phyloP scores from a whole-genome alignment of 2,329 filamentous ascomycete species.

The Fragosphaeria purpurea region DNA sequence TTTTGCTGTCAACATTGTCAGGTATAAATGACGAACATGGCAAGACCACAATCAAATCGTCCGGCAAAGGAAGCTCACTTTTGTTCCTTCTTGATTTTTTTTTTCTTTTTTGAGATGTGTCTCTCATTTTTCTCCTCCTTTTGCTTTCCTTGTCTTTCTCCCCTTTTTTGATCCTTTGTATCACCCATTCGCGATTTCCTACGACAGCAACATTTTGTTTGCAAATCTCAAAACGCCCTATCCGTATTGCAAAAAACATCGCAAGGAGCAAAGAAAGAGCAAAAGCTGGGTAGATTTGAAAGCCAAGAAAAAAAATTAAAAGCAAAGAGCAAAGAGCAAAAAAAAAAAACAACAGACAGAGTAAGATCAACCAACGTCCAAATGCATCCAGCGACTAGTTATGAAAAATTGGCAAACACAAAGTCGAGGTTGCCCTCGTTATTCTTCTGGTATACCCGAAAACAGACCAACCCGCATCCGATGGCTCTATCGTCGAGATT shows the following conservation, averaged over 20 bases:
- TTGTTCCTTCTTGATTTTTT: too few relatives aligned
- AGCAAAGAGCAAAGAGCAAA: slow-evolving; percentile 2
- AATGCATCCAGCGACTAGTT: neutral
- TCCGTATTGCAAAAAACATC: neutral
- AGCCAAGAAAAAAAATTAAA: neutral
- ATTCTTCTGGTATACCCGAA: slow-evolving; percentile 56
- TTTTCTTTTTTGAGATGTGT: too few relatives aligned
- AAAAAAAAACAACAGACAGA: neutral
- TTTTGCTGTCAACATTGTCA: too few relatives aligned
- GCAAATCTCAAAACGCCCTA: too few relatives aligned
- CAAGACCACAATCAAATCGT: too few relatives aligned
- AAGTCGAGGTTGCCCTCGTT: neutral
- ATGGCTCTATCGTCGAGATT: slow-evolving; percentile 50
- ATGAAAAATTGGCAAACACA: neutral
- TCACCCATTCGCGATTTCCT: too few relatives aligned
- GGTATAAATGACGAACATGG: too few relatives aligned
- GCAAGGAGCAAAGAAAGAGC: neutral
- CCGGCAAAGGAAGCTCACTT: too few relatives aligned
- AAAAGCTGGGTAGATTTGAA: neutral
- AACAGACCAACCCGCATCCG: slow-evolving; percentile 69
- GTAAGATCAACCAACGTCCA: neutral
- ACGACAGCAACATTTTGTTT: too few relatives aligned
- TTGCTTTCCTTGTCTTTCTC: too few relatives aligned
- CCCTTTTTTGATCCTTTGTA: too few relatives aligned
- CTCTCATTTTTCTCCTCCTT: too few relatives aligned